Conservation (phyloP, 345 rosid genomes). For the Durio zibethinus region DNA sequence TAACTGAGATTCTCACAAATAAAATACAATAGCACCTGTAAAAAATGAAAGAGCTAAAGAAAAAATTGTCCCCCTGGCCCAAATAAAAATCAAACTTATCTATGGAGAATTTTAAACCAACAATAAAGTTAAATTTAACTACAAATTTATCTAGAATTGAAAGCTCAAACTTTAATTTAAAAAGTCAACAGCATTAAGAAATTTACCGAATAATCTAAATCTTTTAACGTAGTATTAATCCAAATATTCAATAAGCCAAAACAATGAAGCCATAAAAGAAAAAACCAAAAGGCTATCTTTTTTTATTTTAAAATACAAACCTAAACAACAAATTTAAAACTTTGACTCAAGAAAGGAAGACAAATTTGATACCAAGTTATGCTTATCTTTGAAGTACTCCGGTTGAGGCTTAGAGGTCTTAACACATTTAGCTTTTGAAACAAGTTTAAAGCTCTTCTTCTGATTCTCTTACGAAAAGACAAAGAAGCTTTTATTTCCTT, state of each 20-base stretch:
- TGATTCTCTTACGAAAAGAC: slow-evolving; percentile 17
- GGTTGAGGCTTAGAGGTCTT: slow-evolving; percentile 58
- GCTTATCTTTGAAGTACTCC: slow-evolving; percentile 79
- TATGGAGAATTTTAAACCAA: too few species aligned
- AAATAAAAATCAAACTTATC: too few species aligned
- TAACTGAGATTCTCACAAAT: too few species aligned
- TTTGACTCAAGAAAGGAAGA: neutral
- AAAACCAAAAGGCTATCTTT: neutral
- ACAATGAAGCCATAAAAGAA: neutral
- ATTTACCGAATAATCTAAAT: neutral
- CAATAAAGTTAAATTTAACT: neutral
- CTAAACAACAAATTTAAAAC: neutral
- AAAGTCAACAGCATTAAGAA: neutral
- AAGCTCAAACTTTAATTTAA: neutral
- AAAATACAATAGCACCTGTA: too few species aligned
- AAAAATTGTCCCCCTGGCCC: too few species aligned
- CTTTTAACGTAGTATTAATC: neutral
- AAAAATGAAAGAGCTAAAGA: too few species aligned
- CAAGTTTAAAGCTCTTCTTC: slow-evolving; percentile 27
- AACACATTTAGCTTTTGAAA: slow-evolving; percentile 49
- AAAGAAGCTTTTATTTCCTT: slow-evolving; percentile 24
- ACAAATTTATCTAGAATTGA: neutral
- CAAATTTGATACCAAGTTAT: slow-evolving; percentile 60
- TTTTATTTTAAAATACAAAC: too few species aligned
- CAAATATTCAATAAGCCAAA: neutral